Evolutionary conservation across 75 land plant species (phyloP), one percentile per base, ranked within the genome.

Genomic region (Pseudotsuga menziesii): DNA sequence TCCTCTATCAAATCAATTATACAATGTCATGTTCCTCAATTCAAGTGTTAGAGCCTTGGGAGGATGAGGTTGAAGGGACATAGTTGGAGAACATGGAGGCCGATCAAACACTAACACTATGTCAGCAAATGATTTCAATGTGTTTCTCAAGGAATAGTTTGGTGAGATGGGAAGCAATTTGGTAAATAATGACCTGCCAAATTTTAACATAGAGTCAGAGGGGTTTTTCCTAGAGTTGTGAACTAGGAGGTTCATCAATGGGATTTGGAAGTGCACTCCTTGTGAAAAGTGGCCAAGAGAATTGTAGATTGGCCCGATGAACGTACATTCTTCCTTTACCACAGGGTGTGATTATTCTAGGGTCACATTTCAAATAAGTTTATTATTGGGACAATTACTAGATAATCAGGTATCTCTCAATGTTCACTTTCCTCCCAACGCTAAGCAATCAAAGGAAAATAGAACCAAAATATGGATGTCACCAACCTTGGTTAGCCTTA

Each of bases 321-420:
- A 73, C 97, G 91, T 75, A 96, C 98, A 7, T 70, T 93, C 79
- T 96, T 32, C 91, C 92, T 4, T 67, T 96, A 77, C 90, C 89
- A 2, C 55, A 76, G 14, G 83, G 82, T 25, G 86, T 90, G 22
- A 57, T 96, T 11, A 80, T 96, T 25, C 98, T 97, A 7, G 98
- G 97, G 1, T 87, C 91, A 15, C 39, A 97, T 19, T 96, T 96
- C 70, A 75, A 91, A 76, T 97, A 96, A 84, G 93, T 96, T 70
- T 96, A 96, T 74, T 96, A 96, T 77, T 96, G 99, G 99, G 99
- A 96, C 80, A 94, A 90, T 74, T 96, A 94, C 73, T 96, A 97
- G 99, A 86, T 92, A 5, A 90, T 96, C 73, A 85, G 93, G 98
- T 96, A 44, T 44, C 11, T 8, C 52, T 44, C 52, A 8, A 8